A percentile compares a stretch with the other conserved stretches of the same genome.
Evolutionary conservation across 768 basidiomycete species (phyloP).

Genomic region (Auricularia auricula-judae): DNA sequence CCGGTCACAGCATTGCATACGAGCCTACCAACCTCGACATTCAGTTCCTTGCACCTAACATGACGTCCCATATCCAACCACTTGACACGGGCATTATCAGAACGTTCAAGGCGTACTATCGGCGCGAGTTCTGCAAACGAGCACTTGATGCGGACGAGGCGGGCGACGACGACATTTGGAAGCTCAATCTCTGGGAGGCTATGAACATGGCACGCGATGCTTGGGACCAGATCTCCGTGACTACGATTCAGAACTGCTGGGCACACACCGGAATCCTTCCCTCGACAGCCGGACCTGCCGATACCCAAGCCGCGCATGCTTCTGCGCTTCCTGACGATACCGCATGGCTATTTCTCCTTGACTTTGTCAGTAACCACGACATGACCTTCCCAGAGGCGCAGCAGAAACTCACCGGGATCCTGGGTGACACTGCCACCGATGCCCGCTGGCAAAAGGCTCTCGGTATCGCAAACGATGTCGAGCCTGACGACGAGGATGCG

Average conservation of each 20-base stretch:
- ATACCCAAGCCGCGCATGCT: background rate
- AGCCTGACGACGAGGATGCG: background rate
- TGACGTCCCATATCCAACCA: slow-evolving; percentile 28
- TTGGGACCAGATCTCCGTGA: slow-evolving; percentile 19
- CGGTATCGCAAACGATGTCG: slow-evolving; percentile 10
- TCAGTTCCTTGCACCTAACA: slow-evolving; percentile 22
- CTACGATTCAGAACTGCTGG: slow-evolving; percentile 29
- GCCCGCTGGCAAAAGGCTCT: slow-evolving; percentile 13
- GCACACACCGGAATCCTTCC: slow-evolving; percentile 19
- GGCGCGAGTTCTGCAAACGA: slow-evolving; percentile 13
- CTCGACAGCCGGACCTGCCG: background rate
- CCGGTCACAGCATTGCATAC: slow-evolving; percentile 17
- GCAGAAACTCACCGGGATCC: background rate
- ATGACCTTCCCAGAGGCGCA: background rate
- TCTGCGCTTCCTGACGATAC: background rate
- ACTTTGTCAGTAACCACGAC: background rate
- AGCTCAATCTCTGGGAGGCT: slow-evolving; percentile 24
- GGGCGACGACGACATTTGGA: slow-evolving; percentile 23
- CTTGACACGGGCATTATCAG: slow-evolving; percentile 26
- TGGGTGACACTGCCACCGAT: slow-evolving; percentile 7
- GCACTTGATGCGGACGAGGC: slow-evolving; percentile 21
- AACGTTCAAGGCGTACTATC: slow-evolving; percentile 27
- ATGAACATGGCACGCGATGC: slow-evolving; percentile 23
- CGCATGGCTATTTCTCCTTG: background rate
- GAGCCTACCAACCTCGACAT: slow-evolving; percentile 20